Percentiles rank a stretch among this genome's conserved stretches.
Conservation (phyloP, 2,329 filamentous ascomycete species). For the Didymella keratinophila region DNA sequence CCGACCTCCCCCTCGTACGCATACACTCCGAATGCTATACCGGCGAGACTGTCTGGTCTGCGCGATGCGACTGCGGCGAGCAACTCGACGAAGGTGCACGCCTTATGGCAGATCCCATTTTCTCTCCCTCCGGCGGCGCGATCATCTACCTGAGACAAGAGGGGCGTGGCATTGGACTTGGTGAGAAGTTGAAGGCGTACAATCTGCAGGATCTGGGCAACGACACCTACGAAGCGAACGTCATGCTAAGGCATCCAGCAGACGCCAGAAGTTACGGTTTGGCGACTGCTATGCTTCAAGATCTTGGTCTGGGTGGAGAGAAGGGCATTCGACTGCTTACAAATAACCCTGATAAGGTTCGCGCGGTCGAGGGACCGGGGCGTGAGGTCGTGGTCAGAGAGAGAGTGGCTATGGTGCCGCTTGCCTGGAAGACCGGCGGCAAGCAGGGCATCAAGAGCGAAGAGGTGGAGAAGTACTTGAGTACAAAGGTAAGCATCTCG, state of each 20-base stretch:
- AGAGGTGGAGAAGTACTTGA: conserved; percentile 92
- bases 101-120: conserved; percentile 78
- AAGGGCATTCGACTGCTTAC: conserved; percentile 82
- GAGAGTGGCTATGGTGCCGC: conserved; percentile 91
- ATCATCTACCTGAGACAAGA: conserved; percentile 97
- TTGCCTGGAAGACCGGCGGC: conserved; percentile 85
- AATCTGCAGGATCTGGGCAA: conserved; percentile 95
- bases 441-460: conserved; percentile 82
- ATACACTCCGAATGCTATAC: conserved; percentile 99
- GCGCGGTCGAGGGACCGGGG: conserved; percentile 90
- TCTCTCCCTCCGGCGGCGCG: conserved; percentile 74
- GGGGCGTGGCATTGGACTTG: conserved; percentile 91
- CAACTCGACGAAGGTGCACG: conserved; percentile 95
- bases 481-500: conserved; percentile 77
- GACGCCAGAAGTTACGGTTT: conserved; percentile 94
- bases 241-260: conserved; percentile 88
- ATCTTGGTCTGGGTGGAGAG: conserved; percentile 76
- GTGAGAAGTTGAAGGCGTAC: conserved; percentile 97
- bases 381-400: conserved; percentile 88
- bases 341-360: conserved; percentile 97
- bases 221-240: conserved; percentile 97
- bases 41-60: conserved; percentile 97
- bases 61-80: conserved; percentile 96
- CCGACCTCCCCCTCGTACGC: conserved; percentile 76
- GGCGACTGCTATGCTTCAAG: conserved; percentile 92